A percentile compares a stretch with the other conserved stretches of the same genome.
These are phyloP conservation scores for Nepenthes gracilis DNA, from an alignment of 148 eudicot species.

Conservation along the genomic window DNA sequence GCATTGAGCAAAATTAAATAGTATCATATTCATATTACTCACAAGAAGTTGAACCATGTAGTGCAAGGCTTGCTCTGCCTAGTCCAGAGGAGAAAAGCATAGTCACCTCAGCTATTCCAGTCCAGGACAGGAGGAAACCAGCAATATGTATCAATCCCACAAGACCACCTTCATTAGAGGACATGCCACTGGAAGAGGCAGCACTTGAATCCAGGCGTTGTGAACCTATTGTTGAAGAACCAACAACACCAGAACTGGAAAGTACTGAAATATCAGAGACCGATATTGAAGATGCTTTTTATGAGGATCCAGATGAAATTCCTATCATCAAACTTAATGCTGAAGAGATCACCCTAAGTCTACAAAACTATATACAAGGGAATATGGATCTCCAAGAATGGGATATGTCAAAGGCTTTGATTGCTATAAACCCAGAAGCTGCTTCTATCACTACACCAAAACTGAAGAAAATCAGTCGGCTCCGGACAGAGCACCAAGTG, in stretches of 20 bases:
- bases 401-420: slow-evolving; percentile 26
- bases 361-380: slow-evolving; percentile 6
- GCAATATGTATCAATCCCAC: slow-evolving; percentile 13
- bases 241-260: slow-evolving; percentile 28
- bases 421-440: slow-evolving; percentile 13
- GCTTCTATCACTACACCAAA: slow-evolving; percentile 24
- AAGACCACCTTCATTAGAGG: slow-evolving; percentile 20
- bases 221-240: slow-evolving; percentile 43
- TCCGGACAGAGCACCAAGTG: slow-evolving; percentile 40
- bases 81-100: slow-evolving; percentile 55
- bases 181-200: slow-evolving; percentile 7
- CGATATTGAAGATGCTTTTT: slow-evolving; percentile 26
- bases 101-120: slow-evolving; percentile 24
- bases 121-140: slow-evolving; percentile 9
- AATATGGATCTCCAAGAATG: slow-evolving; percentile 10
- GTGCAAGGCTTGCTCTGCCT: slow-evolving; percentile 65
- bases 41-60: slow-evolving; percentile 11
- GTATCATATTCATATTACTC: neutral
- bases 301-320: slow-evolving; percentile 14
- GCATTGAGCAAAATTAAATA: no score
- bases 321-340: slow-evolving; percentile 21
- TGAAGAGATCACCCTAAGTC: slow-evolving; percentile 12
- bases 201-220: slow-evolving; percentile 11
- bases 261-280: slow-evolving; percentile 10
- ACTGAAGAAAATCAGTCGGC: slow-evolving; percentile 16